phyloP scores from a whole-genome alignment of 495 filamentous ascomycete genomes.

The Xylona heveae region DNA sequence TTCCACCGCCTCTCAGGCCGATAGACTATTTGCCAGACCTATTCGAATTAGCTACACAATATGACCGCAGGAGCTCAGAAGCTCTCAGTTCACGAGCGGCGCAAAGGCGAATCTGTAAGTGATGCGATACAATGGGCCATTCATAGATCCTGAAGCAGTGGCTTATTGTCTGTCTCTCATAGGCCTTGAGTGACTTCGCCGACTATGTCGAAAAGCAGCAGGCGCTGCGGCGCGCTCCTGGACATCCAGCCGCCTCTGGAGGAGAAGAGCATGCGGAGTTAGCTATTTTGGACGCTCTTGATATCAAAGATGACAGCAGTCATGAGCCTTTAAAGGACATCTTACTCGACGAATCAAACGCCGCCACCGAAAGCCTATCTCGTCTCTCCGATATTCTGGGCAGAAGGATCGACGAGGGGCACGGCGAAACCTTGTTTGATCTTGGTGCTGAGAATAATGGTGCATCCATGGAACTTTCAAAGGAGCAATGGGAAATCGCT shows the following conservation, averaged over 20 bases:
- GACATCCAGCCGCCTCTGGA: constrained; percentile 8
- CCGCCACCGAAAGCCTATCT: constrained; percentile 34
- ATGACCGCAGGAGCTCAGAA: constrained; percentile 37
- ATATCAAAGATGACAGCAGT: constrained; percentile 55
- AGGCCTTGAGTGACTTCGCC: constrained; percentile 92
- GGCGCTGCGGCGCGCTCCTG: constrained; percentile 30
- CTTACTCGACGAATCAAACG: constrained; percentile 39
- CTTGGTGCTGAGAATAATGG: constrained; percentile 82
- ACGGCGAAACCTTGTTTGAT: constrained; percentile 82
- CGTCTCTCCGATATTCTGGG: constrained; percentile 39
- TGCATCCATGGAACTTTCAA: constrained; percentile 68
- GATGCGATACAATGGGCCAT: not conserved
- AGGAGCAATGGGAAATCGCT: constrained; percentile 61
- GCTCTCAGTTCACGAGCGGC: constrained; percentile 50
- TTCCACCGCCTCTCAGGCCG: constrained; percentile 3
- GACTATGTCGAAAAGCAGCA: constrained; percentile 96
- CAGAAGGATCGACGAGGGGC: constrained; percentile 57
- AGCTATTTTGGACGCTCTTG: constrained; percentile 73
- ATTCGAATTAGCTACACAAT: constrained; percentile 5
- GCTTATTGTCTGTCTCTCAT: constrained; percentile 6
- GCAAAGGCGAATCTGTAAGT: constrained; percentile 65
- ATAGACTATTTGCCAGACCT: too few species aligned
- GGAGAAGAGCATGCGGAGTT: constrained; percentile 71
- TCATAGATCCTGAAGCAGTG: not conserved
- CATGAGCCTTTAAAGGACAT: constrained; percentile 53